Evolutionary conservation across 306 rosid genomes (phyloP).

Genomic region (Inga oerstediana): DNA sequence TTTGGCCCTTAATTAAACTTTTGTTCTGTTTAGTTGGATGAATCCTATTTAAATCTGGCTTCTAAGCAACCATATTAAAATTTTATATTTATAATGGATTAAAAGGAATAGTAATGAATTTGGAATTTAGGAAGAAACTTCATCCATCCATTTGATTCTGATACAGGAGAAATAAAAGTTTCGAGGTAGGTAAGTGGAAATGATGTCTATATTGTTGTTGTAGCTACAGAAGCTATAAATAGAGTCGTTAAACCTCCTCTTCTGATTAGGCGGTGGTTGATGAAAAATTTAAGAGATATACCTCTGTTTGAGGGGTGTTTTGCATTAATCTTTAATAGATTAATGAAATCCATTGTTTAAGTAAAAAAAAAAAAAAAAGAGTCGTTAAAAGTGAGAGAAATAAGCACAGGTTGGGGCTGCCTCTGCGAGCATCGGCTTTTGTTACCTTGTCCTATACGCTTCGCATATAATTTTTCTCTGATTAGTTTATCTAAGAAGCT

Average conservation of each 20-base stretch:
- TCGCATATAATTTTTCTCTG: constrained; percentile 31
- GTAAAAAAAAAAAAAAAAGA: neutral
- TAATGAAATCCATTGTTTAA: too few species aligned
- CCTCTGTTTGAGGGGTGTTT: too few species aligned
- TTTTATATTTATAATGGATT: neutral
- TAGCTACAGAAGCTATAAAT: neutral
- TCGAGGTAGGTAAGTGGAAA: neutral
- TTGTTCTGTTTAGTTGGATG: neutral
- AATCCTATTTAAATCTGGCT: neutral
- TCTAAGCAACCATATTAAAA: neutral
- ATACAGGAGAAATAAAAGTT: neutral
- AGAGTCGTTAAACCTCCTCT: neutral
- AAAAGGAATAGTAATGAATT: neutral
- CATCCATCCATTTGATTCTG: neutral
- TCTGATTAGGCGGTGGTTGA: too few species aligned
- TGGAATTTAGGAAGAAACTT: neutral
- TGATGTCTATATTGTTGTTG: neutral
- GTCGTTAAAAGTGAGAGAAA: neutral
- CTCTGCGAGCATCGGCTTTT: constrained; percentile 25
- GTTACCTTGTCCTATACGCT: constrained; percentile 15
- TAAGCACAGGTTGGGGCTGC: neutral
- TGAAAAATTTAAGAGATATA: too few species aligned
- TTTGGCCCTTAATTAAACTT: neutral
- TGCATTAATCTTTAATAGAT: too few species aligned
- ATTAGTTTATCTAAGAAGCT: constrained; percentile 26